These are phyloP conservation scores for Paramecium bursaria DNA, from an alignment of 73 alveolate species.

Conservation along the genomic window DNA sequence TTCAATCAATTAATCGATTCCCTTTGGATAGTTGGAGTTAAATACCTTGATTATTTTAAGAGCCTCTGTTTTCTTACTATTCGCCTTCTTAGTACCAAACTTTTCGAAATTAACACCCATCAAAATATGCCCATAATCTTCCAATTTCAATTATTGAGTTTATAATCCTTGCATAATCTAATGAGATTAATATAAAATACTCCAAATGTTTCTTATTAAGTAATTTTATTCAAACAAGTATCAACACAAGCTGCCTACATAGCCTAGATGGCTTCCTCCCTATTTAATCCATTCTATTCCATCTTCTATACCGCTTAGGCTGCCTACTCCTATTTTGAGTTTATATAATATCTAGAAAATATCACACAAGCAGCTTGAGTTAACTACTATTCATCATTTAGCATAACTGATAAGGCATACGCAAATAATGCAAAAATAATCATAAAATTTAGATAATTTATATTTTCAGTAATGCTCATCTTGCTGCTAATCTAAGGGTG, in stretches of 20 bases:
- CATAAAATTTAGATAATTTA: too few relatives aligned
- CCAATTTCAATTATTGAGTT: slow-evolving; percentile 25
- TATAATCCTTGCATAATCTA: slow-evolving; percentile 35
- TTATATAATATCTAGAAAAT: slow-evolving; percentile 40
- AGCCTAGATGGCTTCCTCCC: slow-evolving; percentile 20
- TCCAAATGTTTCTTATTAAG: slow-evolving; percentile 29
- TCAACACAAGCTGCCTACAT: slow-evolving; percentile 23
- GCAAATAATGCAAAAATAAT: too few relatives aligned
- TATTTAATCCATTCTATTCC: neutral
- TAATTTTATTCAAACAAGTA: slow-evolving; percentile 6
- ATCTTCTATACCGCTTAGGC: neutral
- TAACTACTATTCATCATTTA: slow-evolving; percentile 21
- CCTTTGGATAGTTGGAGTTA: too few relatives aligned
- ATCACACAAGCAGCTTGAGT: slow-evolving; percentile 62
- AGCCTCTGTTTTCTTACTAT: slow-evolving; percentile 6
- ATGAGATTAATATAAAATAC: neutral
- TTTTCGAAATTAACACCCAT: slow-evolving; percentile 10
- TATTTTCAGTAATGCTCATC: too few relatives aligned
- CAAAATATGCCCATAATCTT: slow-evolving; percentile 1
- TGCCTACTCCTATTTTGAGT: neutral
- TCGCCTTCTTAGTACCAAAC: slow-evolving; percentile 29
- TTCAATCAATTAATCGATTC: too few relatives aligned
- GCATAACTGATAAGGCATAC: too few relatives aligned
- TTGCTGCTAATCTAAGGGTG: too few relatives aligned
- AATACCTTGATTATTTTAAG: slow-evolving; percentile 9